phyloP scores from a whole-genome alignment of 805 yeast genomes.

The Ogataea haglerorum region DNA sequence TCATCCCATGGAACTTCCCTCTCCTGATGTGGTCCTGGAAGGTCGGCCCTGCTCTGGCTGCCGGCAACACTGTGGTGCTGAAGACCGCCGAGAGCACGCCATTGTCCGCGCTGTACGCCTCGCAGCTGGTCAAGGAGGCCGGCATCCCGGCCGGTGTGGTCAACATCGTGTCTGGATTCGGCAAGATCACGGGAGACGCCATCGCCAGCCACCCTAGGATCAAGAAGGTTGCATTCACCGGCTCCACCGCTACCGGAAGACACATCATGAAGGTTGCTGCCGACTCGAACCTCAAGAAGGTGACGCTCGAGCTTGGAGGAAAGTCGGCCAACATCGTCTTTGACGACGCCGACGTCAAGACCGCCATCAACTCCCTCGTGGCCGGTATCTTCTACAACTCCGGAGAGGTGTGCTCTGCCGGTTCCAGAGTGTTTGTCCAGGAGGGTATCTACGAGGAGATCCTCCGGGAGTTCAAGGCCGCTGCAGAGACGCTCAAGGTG shows the following conservation, averaged over 20 bases:
- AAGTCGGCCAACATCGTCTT: slow-evolving; percentile 76
- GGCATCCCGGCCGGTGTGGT: slow-evolving; percentile 76
- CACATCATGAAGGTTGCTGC: slow-evolving; percentile 68
- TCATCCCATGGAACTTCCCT: slow-evolving; percentile 86
- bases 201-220: slow-evolving; percentile 65
- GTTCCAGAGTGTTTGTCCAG: slow-evolving; percentile 75
- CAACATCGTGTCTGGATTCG: slow-evolving; percentile 72
- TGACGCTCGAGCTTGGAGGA: slow-evolving; percentile 81
- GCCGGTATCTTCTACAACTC: slow-evolving; percentile 75
- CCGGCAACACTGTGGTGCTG: slow-evolving; percentile 70
- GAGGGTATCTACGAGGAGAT: slow-evolving; percentile 66
- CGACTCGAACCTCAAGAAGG: slow-evolving; percentile 69
- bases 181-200: slow-evolving; percentile 69
- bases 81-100: slow-evolving; percentile 81
- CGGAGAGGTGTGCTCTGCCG: slow-evolving; percentile 82
- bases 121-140: slow-evolving; percentile 59
- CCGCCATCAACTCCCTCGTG: slow-evolving; percentile 47
- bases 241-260: slow-evolving; percentile 76
- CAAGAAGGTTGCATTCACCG: slow-evolving; percentile 77
- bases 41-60: slow-evolving; percentile 72
- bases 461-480: slow-evolving; percentile 53
- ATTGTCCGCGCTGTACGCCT: slow-evolving; percentile 63
- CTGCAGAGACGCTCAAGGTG: slow-evolving; percentile 58
- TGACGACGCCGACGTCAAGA: slow-evolving; percentile 60
- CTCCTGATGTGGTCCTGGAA: slow-evolving; percentile 78